Evolutionary conservation across 2,329 filamentous ascomycete genomes (phyloP).

Genomic region (Alternaria metachromatica): DNA sequence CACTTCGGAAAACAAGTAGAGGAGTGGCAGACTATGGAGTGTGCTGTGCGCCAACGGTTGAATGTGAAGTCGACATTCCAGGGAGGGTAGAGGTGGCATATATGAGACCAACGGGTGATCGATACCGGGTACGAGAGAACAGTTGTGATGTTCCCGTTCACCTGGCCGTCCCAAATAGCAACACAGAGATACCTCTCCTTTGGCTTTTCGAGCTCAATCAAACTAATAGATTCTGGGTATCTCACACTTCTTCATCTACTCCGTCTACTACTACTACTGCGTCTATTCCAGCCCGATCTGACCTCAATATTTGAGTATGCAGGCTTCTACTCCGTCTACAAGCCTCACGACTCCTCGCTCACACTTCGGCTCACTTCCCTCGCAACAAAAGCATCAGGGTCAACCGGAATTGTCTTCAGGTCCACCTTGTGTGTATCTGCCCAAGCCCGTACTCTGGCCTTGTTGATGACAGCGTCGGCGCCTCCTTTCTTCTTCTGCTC

Average conservation of each 20-base stretch:
- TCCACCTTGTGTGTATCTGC: conserved; percentile 67
- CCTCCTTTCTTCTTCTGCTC: conserved; percentile 60
- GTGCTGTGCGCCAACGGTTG: background rate
- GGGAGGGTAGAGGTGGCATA: background rate
- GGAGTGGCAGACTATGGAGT: background rate
- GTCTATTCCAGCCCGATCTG: too few relatives aligned
- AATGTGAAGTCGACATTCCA: background rate
- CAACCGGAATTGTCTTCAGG: conserved; percentile 67
- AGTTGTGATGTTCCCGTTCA: background rate
- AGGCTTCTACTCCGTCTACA: background rate
- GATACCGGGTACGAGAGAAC: background rate
- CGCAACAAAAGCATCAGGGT: conserved; percentile 75
- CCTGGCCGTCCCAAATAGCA: background rate
- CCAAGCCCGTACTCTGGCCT: conserved; percentile 70
- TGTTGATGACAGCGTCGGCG: conserved; percentile 60
- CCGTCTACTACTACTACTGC: background rate
- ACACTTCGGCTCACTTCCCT: conserved; percentile 54
- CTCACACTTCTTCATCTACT: background rate
- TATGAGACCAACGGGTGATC: background rate
- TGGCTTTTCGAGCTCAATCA: background rate
- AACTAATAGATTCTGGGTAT: background rate
- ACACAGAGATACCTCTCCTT: background rate
- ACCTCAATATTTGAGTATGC: too few relatives aligned
- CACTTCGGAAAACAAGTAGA: background rate
- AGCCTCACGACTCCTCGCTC: conserved; percentile 8